Base-by-base conservation (phyloP, 306 rosid species). In the Lablab purpureus region DNA sequence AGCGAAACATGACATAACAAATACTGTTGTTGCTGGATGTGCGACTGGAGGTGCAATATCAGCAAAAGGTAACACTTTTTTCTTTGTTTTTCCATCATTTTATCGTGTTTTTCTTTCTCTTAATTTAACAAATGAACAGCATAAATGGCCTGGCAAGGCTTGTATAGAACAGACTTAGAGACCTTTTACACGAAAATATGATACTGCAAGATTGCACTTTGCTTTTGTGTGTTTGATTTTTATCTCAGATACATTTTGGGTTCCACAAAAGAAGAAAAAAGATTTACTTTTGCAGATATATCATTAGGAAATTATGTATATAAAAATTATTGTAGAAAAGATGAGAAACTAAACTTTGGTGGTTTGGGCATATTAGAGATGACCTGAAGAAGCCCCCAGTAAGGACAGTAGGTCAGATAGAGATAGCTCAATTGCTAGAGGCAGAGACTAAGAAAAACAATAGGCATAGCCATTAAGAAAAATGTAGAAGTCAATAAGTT, bases 21-120 rank as follows among this genome's bases (percentile, higher is more conserved):
- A 91, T 87, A 95, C 97, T 3, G 90, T 84, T 77, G 92, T 91
- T 69, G 97, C 98, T 63, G 98, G 99, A 56, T 95, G 98, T 82
- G 89, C 56, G 50, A 95, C 99, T 22, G 99, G 99, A 34, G 98
- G 97, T 79, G 80, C 88, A 63, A 81, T 95, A 32, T 95, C 99
- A 55, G 99, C 99, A 37, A 92, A 82, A 91, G 98, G 99, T 95
- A 79, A 71, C 79, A 22, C 51, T 4, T 72, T 78, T 63, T 51
- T 52, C 37, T 7, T n/a, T 36, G 18, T 22, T 28, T 67, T 54
- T 14, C 58, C 45, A 21, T 67, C 54, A 15, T 55, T 45, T 75
- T 52, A 55, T 79, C 50, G 28, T 56, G 25, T 27, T 62, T 34
- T 82, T 47, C 40, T 36, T 67, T 47, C 56, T 65, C 49, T 49